These are phyloP conservation scores for Neurospora discreta DNA, from an alignment of 495 filamentous ascomycete species.

Conservation along the genomic window DNA sequence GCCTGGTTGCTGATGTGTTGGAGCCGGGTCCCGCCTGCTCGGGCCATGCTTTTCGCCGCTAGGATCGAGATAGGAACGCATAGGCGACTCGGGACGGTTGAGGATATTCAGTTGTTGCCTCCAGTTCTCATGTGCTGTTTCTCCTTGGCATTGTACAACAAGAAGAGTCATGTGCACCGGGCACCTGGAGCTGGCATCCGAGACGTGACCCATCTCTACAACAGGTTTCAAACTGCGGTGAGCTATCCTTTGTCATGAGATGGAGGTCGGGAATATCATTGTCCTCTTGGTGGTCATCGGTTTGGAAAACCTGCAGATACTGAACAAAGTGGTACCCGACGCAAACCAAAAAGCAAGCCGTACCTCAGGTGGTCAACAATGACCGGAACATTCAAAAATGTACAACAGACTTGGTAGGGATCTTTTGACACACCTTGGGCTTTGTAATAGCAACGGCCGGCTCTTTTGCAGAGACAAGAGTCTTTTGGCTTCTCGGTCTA, in stretches of 20 bases:
- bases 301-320: not conserved
- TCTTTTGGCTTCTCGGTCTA: not conserved
- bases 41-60: not conserved
- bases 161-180: not conserved
- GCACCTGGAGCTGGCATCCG: not conserved
- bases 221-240: not conserved
- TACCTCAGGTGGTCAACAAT: not conserved
- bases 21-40: not conserved
- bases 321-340: not conserved
- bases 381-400: not conserved
- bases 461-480: not conserved
- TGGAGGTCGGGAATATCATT: not conserved
- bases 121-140: not conserved
- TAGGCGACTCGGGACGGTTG: not conserved
- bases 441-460: not conserved
- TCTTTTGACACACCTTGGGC: not conserved
- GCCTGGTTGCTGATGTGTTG: not conserved
- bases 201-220: not conserved
- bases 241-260: not conserved
- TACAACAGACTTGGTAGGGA: not conserved
- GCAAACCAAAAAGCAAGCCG: not conserved
- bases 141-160: not conserved
- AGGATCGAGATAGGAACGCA: not conserved
- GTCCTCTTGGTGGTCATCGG: not conserved
- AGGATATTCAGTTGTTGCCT: not conserved